Percentiles rank a stretch among this genome's conserved stretches.
Conservation (phyloP, 805 yeast genomes). For the Candida glaebosa region DNA sequence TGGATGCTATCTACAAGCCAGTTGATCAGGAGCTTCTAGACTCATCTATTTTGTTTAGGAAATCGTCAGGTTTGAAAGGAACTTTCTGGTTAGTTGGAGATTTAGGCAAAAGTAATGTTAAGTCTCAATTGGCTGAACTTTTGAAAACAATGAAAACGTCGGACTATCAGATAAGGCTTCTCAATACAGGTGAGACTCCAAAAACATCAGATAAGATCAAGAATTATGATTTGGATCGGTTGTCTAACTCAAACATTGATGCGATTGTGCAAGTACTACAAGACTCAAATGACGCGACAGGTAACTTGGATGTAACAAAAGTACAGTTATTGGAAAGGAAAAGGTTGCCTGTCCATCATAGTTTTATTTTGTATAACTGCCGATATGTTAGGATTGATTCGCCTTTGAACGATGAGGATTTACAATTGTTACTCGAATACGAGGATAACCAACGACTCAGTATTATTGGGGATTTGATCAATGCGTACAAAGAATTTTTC, state of each 20-base stretch:
- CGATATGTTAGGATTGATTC: constrained; percentile 40
- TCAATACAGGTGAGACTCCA: constrained; percentile 21
- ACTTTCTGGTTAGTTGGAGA: constrained; percentile 57
- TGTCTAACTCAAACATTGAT: constrained; percentile 11
- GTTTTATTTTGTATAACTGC: constrained; percentile 52
- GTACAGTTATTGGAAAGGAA: constrained; percentile 23
- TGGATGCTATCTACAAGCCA: constrained; percentile 28
- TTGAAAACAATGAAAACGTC: constrained; percentile 21
- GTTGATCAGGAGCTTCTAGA: constrained; percentile 24
- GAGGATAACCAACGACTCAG: constrained; percentile 47
- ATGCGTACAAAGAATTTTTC: constrained; percentile 24
- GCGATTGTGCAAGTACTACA: constrained; percentile 5
- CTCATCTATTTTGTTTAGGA: constrained; percentile 20
- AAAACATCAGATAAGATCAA: neutral
- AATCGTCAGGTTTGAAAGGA: constrained; percentile 32
- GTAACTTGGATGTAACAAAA: neutral
- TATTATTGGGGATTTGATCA: constrained; percentile 24
- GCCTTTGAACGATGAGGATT: constrained; percentile 19
- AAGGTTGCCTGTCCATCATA: constrained; percentile 28
- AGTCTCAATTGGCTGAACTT: constrained; percentile 43
- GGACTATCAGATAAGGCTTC: constrained; percentile 36
- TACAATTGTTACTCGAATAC: constrained; percentile 39
- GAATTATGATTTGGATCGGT: constrained; percentile 3
- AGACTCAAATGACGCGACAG: neutral
- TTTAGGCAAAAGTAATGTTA: constrained; percentile 34